phyloP scores from a whole-genome alignment of 768 basidiomycete species.

The Phaeolepiota aurea region DNA sequence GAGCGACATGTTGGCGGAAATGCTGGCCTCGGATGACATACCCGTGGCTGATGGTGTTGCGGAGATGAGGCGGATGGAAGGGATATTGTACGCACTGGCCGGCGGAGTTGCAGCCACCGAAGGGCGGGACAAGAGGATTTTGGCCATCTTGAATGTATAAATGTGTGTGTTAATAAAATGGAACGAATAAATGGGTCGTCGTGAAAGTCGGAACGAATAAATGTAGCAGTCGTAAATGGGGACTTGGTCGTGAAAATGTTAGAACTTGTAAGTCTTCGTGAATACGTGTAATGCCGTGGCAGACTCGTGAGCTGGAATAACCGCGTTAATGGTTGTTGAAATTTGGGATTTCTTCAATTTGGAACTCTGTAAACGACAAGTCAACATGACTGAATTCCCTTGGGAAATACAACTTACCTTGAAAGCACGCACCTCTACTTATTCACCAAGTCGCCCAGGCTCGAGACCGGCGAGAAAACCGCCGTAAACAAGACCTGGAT shows the following conservation, averaged over 20 bases:
- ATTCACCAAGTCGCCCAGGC: not conserved
- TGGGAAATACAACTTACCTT: not conserved
- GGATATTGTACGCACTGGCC: slow-evolving; percentile 21
- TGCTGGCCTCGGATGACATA: slow-evolving; percentile 24
- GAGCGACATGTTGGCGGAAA: slow-evolving; percentile 23
- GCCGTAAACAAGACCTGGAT: not conserved
- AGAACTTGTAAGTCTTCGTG: not conserved
- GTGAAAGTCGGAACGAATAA: slow-evolving; percentile 3
- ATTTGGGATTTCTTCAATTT: not conserved
- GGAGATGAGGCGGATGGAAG: slow-evolving; percentile 63
- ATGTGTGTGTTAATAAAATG: not conserved
- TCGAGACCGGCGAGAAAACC: not conserved
- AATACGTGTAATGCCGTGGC: slow-evolving; percentile 1
- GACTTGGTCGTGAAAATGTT: not conserved
- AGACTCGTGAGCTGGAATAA: slow-evolving; percentile 2
- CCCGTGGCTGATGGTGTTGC: slow-evolving; percentile 56
- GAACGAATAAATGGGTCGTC: not conserved
- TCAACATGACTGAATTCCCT: not conserved
- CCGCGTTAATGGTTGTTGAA: not conserved
- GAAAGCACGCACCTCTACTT: not conserved
- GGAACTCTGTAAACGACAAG: not conserved
- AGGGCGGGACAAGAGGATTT: not conserved
- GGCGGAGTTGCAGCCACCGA: slow-evolving; percentile 3
- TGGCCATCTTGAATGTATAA: not conserved
- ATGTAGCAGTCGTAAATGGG: not conserved